Evolutionary conservation across 2,329 filamentous ascomycete species (phyloP).

Genomic region (Achaetomium macrosporum): DNA sequence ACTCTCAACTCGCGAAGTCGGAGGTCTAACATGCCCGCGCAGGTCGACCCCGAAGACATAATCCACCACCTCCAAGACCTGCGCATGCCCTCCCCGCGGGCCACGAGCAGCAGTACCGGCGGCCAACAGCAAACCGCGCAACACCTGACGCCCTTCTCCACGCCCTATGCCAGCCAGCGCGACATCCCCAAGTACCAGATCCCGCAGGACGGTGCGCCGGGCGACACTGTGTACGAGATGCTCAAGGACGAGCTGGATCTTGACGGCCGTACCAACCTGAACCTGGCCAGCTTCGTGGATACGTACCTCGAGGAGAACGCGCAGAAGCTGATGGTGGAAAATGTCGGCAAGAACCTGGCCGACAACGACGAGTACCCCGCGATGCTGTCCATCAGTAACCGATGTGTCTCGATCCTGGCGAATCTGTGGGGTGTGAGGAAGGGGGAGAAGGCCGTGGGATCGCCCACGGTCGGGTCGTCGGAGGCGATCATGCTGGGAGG

Average conservation of each 20-base stretch:
- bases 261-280: constrained; percentile 61
- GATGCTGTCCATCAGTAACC: constrained; percentile 53
- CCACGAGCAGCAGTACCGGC: constrained; percentile 36
- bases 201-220: constrained; percentile 50
- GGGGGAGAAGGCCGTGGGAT: constrained; percentile 59
- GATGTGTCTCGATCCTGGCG: constrained; percentile 64
- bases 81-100: constrained; percentile 32
- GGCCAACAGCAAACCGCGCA: constrained; percentile 32
- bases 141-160: constrained; percentile 53
- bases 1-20: background rate
- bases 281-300: constrained; percentile 63
- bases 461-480: constrained; percentile 64
- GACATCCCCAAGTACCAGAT: constrained; percentile 57
- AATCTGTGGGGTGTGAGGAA: constrained; percentile 59
- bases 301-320: constrained; percentile 67
- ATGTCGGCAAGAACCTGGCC: constrained; percentile 65
- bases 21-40: background rate
- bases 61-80: constrained; percentile 45
- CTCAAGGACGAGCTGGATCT: constrained; percentile 58
- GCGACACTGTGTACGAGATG: constrained; percentile 60
- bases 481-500: constrained; percentile 67
- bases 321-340: constrained; percentile 59
- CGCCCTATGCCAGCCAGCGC: constrained; percentile 47
- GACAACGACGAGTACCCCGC: constrained; percentile 63
- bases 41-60: constrained; percentile 53